Evolutionary conservation across 2,329 filamentous ascomycete species (phyloP), one percentile per base, ranked within the genome.

Genomic region (Ophiostoma australiae): DNA sequence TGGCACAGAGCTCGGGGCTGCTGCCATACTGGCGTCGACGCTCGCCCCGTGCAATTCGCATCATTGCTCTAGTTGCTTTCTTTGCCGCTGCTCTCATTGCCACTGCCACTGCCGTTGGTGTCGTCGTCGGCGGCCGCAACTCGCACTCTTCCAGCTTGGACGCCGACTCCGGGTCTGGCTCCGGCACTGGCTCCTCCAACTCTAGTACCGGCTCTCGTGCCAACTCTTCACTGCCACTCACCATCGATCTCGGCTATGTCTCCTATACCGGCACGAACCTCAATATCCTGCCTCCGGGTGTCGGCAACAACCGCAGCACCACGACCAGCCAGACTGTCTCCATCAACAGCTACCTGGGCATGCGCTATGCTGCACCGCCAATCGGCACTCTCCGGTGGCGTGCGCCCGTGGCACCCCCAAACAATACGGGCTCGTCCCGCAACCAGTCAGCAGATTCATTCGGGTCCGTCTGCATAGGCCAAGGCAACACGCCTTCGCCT

Each of bases 351-450:
- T 83, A 82, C 74, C 79, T 78, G 70, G 82, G 82, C 71, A 80
- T 83, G 69, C 80, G 80, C 0, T 83, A 80, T 74, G 82, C 80
- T 1, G 81, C 81, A 11, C 80, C 81, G 13, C 81, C 82, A 0
- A 75, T 78, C 4, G 81, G 80, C 15, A 74, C 79, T 13, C 76
- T 81, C 13, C 78, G 82, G 48, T 83, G 80, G 80, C 73, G 75
- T 8, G 81, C 80, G 70, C 81, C 81, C 11, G 10, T 2, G 10
- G 52, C 52, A 13, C 52, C 52, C 17, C 3, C 23, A 23, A 58
- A 11, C 4, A 3, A 7, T 6, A 48, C 44, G 17, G 44, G 44
- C 17, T 48, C 52, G 11, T 58, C 52, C 23, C 23, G 27, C 15
- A 13, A 17, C 3, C 52, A 31, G 52, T 27, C 52, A 7, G 52